These are phyloP conservation scores for Aspergillus ellipticus DNA, from an alignment of 495 filamentous ascomycete genomes.

Conservation along the genomic window DNA sequence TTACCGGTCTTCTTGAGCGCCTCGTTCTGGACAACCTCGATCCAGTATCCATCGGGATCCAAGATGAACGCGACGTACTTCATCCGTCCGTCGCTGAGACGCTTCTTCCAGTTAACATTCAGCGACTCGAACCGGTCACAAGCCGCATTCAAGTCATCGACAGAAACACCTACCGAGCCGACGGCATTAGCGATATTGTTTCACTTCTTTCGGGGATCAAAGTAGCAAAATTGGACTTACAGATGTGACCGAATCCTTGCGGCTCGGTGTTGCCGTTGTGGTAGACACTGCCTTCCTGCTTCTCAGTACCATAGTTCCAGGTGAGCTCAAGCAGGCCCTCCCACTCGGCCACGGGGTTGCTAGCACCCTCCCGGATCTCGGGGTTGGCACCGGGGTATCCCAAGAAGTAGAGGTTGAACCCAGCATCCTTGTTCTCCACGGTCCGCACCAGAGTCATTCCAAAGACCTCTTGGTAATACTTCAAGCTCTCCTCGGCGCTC, in stretches of 20 bases:
- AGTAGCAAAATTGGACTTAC: slow-evolving; percentile 44
- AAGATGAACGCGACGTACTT: slow-evolving; percentile 91
- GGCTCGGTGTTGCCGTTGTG: slow-evolving; percentile 90
- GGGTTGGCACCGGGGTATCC: slow-evolving; percentile 60
- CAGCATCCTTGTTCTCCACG: slow-evolving; percentile 60
- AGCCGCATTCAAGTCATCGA: slow-evolving; percentile 82
- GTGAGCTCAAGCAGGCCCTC: slow-evolving; percentile 90
- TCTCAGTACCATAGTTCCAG: slow-evolving; percentile 97
- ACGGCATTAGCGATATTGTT: neutral
- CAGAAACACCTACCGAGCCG: slow-evolving; percentile 59
- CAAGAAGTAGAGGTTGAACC: slow-evolving; percentile 91
- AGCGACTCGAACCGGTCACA: slow-evolving; percentile 80
- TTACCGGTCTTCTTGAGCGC: slow-evolving; percentile 46
- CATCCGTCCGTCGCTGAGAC: slow-evolving; percentile 87
- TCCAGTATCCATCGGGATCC: slow-evolving; percentile 91
- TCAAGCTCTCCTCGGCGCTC: slow-evolving; percentile 73
- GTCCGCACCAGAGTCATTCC: slow-evolving; percentile 82
- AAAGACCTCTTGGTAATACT: slow-evolving; percentile 86
- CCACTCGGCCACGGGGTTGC: slow-evolving; percentile 57
- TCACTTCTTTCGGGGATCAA: neutral
- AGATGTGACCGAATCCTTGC: slow-evolving; percentile 91
- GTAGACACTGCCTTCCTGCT: slow-evolving; percentile 76
- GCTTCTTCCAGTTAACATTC: slow-evolving; percentile 89
- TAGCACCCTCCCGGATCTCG: slow-evolving; percentile 45
- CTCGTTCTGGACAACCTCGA: slow-evolving; percentile 80